Conservation (phyloP, 139 green algal genomes). For the Mesotaenium endlicherianum region DNA sequence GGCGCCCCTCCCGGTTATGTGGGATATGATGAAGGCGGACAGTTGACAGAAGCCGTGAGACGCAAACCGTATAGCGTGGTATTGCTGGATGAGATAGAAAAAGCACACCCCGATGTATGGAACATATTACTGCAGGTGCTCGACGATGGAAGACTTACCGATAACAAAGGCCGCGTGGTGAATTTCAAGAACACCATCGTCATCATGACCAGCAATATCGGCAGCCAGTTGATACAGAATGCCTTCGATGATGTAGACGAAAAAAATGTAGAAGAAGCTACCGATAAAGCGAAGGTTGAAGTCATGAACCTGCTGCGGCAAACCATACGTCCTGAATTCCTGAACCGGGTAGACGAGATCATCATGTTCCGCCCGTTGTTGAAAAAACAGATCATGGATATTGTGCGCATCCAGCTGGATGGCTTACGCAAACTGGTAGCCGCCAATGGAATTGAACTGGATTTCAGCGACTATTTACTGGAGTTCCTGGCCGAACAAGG, state of each 20-base stretch:
- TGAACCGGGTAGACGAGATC: slow-evolving; percentile 81
- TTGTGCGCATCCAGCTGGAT: slow-evolving; percentile 59
- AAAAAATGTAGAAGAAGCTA: background rate
- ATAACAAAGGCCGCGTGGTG: slow-evolving; percentile 71
- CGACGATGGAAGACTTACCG: slow-evolving; percentile 56
- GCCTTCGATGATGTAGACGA: too few species aligned
- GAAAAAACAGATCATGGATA: slow-evolving; percentile 58
- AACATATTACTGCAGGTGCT: slow-evolving; percentile 71
- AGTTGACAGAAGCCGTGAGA: slow-evolving; percentile 59
- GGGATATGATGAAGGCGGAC: slow-evolving; percentile 64
- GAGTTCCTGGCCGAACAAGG: background rate
- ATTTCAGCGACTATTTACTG: background rate
- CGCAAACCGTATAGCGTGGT: slow-evolving; percentile 72
- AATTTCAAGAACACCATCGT: slow-evolving; percentile 88
- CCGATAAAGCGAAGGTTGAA: background rate
- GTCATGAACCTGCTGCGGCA: slow-evolving; percentile 6
- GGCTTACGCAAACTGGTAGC: background rate
- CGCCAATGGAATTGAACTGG: background rate
- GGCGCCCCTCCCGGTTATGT: slow-evolving; percentile 75
- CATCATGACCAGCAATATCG: slow-evolving; percentile 91
- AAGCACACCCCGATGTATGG: slow-evolving; percentile 64
- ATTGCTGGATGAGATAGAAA: slow-evolving; percentile 75
- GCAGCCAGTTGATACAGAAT: slow-evolving; percentile 25
- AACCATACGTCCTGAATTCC: slow-evolving; percentile 73
- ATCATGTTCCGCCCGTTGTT: slow-evolving; percentile 78